Percentiles rank a stretch among this genome's conserved stretches.
These are phyloP conservation scores for Euphorbia schlechtendalii DNA, from an alignment of 441 rosid species.

Conservation along the genomic window DNA sequence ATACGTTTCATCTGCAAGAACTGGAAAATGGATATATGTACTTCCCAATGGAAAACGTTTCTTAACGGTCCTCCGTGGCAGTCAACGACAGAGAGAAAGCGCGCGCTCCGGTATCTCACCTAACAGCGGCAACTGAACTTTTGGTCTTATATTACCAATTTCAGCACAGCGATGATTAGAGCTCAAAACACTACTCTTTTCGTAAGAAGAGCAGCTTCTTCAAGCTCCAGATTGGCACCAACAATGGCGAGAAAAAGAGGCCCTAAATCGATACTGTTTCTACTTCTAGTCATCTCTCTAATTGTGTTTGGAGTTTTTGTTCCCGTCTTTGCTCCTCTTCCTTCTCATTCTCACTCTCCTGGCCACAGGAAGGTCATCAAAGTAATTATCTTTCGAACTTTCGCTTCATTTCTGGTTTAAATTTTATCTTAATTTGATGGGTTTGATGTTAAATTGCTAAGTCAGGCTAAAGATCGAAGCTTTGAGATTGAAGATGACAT, in stretches of 20 bases:
- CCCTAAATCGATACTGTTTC: conserved; percentile 26
- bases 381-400: conserved; percentile 18
- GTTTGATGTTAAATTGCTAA: background rate
- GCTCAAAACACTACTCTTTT: background rate
- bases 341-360: conserved; percentile 27
- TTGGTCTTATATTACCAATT: background rate
- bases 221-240: background rate
- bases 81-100: conserved; percentile 2
- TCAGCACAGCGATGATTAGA: background rate
- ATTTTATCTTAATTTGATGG: background rate
- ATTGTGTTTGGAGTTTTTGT: conserved; percentile 33
- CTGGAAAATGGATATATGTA: no score
- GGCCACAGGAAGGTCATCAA: conserved; percentile 20
- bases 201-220: background rate
- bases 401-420: background rate
- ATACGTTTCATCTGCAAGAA: no score
- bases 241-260: conserved; percentile 28
- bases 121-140: background rate
- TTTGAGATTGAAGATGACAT: conserved; percentile 65
- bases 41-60: background rate
- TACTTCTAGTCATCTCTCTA: conserved; percentile 32
- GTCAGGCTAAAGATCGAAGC: conserved; percentile 26
- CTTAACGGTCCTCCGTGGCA: background rate
- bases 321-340: conserved; percentile 62
- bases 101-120: background rate